These are phyloP conservation scores for Clarkia xantiana DNA, from an alignment of 345 rosid species.

Conservation along the genomic window DNA sequence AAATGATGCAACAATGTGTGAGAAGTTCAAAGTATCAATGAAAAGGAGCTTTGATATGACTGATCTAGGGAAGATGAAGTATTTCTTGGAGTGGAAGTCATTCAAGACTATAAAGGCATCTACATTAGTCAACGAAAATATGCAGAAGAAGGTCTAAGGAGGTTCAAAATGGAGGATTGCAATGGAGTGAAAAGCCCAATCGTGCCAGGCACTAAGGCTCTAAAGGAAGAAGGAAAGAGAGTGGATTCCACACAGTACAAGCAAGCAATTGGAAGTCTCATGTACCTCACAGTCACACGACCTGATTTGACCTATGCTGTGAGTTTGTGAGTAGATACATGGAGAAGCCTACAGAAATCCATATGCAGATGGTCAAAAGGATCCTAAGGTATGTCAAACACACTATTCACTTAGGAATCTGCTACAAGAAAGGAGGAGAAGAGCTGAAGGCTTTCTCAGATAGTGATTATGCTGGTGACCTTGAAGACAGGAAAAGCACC, in stretches of 20 bases:
- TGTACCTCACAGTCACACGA: slow-evolving; percentile 2
- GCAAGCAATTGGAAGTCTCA: slow-evolving; percentile 2
- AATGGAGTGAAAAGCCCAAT: not conserved
- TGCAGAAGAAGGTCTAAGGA: not conserved
- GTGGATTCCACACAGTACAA: not conserved
- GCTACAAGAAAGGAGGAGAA: too few relatives aligned
- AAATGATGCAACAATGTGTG: slow-evolving; percentile 4
- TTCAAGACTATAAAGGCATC: slow-evolving; percentile 1
- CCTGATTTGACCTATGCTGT: not conserved
- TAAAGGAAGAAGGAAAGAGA: slow-evolving; percentile 3
- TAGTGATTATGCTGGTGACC: too few relatives aligned
- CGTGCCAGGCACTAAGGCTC: not conserved
- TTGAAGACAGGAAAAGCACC: too few relatives aligned
- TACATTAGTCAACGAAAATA: not conserved
- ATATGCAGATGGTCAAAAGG: too few relatives aligned
- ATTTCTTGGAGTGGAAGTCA: slow-evolving; percentile 1
- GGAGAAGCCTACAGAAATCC: not conserved
- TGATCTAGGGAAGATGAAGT: slow-evolving; percentile 5
- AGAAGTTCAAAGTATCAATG: slow-evolving; percentile 1
- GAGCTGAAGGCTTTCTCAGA: too few relatives aligned
- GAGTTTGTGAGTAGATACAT: not conserved
- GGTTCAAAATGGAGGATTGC: slow-evolving; percentile 1
- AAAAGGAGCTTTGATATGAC: slow-evolving; percentile 1
- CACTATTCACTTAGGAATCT: too few relatives aligned
- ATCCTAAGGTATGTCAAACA: too few relatives aligned